phyloP scores from a whole-genome alignment of 768 basidiomycete species.

The Lactifluus piperatus region DNA sequence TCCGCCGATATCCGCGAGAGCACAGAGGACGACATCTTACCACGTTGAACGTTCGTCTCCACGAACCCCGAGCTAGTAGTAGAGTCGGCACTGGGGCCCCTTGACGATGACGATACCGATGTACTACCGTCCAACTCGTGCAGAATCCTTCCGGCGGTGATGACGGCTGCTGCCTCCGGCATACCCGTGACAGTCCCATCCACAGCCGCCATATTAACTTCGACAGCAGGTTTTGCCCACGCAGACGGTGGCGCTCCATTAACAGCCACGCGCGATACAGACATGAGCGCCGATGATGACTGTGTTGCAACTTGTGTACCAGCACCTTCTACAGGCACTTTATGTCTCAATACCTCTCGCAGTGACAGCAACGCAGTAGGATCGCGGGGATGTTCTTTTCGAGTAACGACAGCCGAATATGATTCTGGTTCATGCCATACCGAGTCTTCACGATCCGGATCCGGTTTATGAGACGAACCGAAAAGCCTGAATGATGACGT shows the following conservation, averaged over 20 bases:
- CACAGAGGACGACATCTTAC: slow-evolving; percentile 35
- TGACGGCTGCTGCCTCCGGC: slow-evolving; percentile 30
- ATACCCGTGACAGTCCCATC: slow-evolving; percentile 39
- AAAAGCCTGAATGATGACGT: slow-evolving; percentile 43
- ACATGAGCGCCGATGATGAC: slow-evolving; percentile 22
- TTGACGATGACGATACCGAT: slow-evolving; percentile 25
- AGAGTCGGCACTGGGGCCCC: slow-evolving; percentile 11
- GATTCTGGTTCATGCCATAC: slow-evolving; percentile 55
- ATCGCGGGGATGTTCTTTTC: slow-evolving; percentile 59
- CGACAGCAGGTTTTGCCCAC: slow-evolving; percentile 51
- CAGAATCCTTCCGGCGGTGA: slow-evolving; percentile 38
- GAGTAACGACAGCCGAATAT: slow-evolving; percentile 48
- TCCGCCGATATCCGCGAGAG: slow-evolving; percentile 31
- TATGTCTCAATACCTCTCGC: slow-evolving; percentile 53
- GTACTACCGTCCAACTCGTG: slow-evolving; percentile 34
- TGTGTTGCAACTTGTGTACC: slow-evolving; percentile 18
- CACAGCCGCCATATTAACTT: slow-evolving; percentile 41
- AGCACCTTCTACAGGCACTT: slow-evolving; percentile 33
- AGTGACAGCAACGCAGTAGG: slow-evolving; percentile 47
- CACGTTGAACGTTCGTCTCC: slow-evolving; percentile 31
- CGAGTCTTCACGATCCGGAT: slow-evolving; percentile 51
- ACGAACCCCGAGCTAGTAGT: slow-evolving; percentile 25
- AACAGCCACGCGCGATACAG: slow-evolving; percentile 16
- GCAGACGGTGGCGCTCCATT: slow-evolving; percentile 30
- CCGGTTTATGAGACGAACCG: slow-evolving; percentile 35